Conservation (phyloP, 495 filamentous ascomycete genomes). For the Penicillium cosmopolitanum region DNA sequence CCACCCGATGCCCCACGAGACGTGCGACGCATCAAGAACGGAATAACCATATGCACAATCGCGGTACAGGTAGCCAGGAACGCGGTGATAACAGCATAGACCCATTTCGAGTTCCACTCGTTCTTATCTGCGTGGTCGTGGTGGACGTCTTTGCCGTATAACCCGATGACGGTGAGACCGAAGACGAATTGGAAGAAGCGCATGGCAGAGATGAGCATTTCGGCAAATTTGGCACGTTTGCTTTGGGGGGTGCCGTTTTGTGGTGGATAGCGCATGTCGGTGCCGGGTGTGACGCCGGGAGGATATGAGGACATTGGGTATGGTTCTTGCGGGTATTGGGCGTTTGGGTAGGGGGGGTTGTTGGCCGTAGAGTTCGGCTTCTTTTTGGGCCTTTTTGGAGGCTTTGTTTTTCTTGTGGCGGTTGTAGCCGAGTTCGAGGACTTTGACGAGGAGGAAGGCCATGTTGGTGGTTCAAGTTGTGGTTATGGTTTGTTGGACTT, state of each 20-base stretch:
- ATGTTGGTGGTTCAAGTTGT: slow-evolving; percentile 16
- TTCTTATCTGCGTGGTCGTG: slow-evolving; percentile 54
- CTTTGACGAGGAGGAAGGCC: slow-evolving; percentile 37
- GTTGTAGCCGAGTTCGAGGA: slow-evolving; percentile 34
- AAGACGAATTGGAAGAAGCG: slow-evolving; percentile 76
- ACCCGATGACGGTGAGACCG: slow-evolving; percentile 72
- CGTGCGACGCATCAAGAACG: slow-evolving; percentile 44
- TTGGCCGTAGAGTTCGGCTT: slow-evolving; percentile 24
- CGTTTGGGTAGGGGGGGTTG: slow-evolving; percentile 14
- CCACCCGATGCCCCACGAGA: no score
- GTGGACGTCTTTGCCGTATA: slow-evolving; percentile 75
- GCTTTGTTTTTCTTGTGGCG: slow-evolving; percentile 39
- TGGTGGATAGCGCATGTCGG: slow-evolving; percentile 20
- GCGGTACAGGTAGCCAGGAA: slow-evolving; percentile 63
- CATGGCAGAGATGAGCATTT: slow-evolving; percentile 42
- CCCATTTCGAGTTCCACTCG: slow-evolving; percentile 68
- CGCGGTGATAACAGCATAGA: slow-evolving; percentile 71
- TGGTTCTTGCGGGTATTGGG: slow-evolving; percentile 15
- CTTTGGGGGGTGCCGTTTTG: slow-evolving; percentile 13
- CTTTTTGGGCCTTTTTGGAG: slow-evolving; percentile 25
- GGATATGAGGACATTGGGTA: slow-evolving; percentile 30
- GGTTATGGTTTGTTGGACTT: no score
- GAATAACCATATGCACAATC: slow-evolving; percentile 61
- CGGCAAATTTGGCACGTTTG: slow-evolving; percentile 17
- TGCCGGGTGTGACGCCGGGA: slow-evolving; percentile 21